Evolutionary conservation across 768 basidiomycete genomes (phyloP).

Genomic region (Russula dissimulans): DNA sequence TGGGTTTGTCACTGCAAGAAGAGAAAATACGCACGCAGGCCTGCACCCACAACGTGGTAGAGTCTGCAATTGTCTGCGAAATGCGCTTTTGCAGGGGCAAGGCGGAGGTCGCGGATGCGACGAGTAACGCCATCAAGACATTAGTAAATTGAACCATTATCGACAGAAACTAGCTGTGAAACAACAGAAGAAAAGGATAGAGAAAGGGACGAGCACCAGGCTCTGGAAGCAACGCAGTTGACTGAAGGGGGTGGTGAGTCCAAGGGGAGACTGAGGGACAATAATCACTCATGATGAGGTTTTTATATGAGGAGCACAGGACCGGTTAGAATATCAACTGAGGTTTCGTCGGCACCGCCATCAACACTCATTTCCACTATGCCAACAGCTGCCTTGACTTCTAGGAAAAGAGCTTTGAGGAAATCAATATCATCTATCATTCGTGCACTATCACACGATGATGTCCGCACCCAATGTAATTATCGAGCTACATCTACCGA

Average conservation of each 20-base stretch:
- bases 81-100: conserved; percentile 37
- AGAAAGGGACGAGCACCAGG: conserved; percentile 2
- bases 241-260: no score
- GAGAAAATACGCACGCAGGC: conserved; percentile 37
- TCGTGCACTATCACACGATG: conserved; percentile 33
- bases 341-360: no score
- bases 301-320: no score
- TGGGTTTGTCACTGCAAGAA: background rate
- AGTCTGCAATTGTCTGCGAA: conserved; percentile 38
- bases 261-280: no score
- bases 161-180: background rate
- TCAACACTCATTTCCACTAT: background rate
- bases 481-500: background rate
- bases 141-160: conserved; percentile 3
- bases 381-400: background rate
- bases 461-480: conserved; percentile 55
- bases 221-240: background rate
- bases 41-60: conserved; percentile 41
- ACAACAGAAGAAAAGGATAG: background rate
- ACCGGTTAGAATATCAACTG: no score
- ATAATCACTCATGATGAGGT: no score
- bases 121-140: conserved; percentile 1
- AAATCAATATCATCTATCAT: conserved; percentile 40
- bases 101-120: conserved; percentile 13
- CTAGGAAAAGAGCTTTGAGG: conserved; percentile 49